phyloP scores from a whole-genome alignment of 2,329 filamentous ascomycete species.

The Hymenoscyphus fructigenus region DNA sequence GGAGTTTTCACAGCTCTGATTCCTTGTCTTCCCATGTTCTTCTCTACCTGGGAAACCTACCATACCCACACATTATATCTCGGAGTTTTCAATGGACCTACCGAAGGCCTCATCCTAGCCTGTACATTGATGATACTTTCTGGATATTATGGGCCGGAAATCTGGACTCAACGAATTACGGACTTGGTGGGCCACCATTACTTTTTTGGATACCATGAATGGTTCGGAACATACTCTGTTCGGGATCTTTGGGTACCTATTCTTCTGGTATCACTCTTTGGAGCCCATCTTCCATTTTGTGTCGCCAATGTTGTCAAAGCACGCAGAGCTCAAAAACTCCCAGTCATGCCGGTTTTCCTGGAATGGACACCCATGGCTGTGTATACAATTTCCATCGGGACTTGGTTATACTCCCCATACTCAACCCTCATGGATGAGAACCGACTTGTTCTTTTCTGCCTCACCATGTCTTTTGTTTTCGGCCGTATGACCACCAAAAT shows the following conservation, averaged over 20 bases:
- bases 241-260: slow-evolving; percentile 84
- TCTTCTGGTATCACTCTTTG: slow-evolving; percentile 63
- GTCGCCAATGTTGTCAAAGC: slow-evolving; percentile 81
- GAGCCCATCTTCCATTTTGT: slow-evolving; percentile 83
- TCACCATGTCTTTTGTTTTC: slow-evolving; percentile 96
- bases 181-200: slow-evolving; percentile 62
- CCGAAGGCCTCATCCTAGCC: slow-evolving; percentile 89
- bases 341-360: slow-evolving; percentile 79
- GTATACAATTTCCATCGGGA: slow-evolving; percentile 70
- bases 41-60: slow-evolving; percentile 99
- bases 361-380: slow-evolving; percentile 92
- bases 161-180: slow-evolving; percentile 78
- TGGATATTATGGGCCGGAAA: slow-evolving; percentile 81
- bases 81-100: slow-evolving; percentile 95
- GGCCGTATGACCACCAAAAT: slow-evolving; percentile 99
- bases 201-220: slow-evolving; percentile 51
- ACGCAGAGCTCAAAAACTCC: slow-evolving; percentile 67
- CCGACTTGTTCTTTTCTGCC: slow-evolving; percentile 85
- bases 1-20: slow-evolving; percentile 90
- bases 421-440: slow-evolving; percentile 80
- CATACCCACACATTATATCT: slow-evolving; percentile 97
- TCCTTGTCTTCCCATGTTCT: slow-evolving; percentile 96
- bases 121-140: slow-evolving; percentile 82
- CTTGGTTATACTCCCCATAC: slow-evolving; percentile 89
- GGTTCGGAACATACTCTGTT: slow-evolving; percentile 72